Conservation (phyloP, 345 rosid species). For the Zanthoxylum bungeanum region DNA sequence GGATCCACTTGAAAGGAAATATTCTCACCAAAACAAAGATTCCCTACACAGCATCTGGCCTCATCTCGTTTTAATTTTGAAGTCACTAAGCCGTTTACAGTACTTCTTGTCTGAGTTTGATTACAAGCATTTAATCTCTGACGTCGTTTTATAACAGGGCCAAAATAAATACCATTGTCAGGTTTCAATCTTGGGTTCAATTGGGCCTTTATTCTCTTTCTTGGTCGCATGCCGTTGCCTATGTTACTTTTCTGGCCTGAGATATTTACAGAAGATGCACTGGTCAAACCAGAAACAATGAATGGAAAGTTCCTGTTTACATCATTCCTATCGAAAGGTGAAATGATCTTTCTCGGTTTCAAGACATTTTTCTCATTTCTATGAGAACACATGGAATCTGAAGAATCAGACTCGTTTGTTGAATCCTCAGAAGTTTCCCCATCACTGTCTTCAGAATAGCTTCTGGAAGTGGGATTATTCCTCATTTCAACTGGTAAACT, state of each 20-base stretch:
- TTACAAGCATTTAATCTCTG: slow-evolving; percentile 24
- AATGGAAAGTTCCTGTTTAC: slow-evolving; percentile 8
- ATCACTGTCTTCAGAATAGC: slow-evolving; percentile 33
- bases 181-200: slow-evolving; percentile 21
- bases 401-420: slow-evolving; percentile 29
- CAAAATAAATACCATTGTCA: slow-evolving; percentile 15
- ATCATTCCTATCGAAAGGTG: slow-evolving; percentile 19
- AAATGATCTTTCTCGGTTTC: slow-evolving; percentile 20
- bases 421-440: slow-evolving; percentile 27
- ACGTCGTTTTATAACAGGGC: slow-evolving; percentile 23
- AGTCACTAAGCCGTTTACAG: slow-evolving; percentile 1
- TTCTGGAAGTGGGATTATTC: slow-evolving; percentile 15
- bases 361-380: slow-evolving; percentile 17
- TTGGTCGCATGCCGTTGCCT: slow-evolving; percentile 11
- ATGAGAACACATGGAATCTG: slow-evolving; percentile 19
- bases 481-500: slow-evolving; percentile 35
- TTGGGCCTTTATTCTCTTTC: slow-evolving; percentile 19
- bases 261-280: slow-evolving; percentile 13
- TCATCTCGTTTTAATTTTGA: slow-evolving; percentile 21
- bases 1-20: slow-evolving; percentile 16
- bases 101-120: slow-evolving; percentile 12
- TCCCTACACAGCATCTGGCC: slow-evolving; percentile 13
- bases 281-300: slow-evolving; percentile 11
- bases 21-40: slow-evolving; percentile 12
- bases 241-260: slow-evolving; percentile 18